A percentile compares a stretch with the other conserved stretches of the same genome.
phyloP scores from a whole-genome alignment of 1,284 basidiomycete species.

The Anthracocystis setariae region DNA sequence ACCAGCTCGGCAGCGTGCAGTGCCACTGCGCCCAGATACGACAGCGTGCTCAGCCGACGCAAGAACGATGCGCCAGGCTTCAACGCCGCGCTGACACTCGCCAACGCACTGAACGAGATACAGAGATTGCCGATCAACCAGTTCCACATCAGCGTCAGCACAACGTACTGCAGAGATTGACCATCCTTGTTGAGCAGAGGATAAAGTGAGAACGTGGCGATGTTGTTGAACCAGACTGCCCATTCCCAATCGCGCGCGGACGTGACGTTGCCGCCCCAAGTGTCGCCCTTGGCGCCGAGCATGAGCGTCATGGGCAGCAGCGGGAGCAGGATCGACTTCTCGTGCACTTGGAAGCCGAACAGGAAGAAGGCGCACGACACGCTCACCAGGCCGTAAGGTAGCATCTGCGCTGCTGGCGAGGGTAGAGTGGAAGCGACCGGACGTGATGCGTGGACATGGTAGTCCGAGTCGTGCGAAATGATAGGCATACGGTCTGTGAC shows the following conservation, averaged over 20 bases:
- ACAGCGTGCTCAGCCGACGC: conserved; percentile 17
- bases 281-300: conserved; percentile 73
- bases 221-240: conserved; percentile 82
- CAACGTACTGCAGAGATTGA: conserved; percentile 78
- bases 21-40: conserved; percentile 71
- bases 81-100: conserved; percentile 13
- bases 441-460: conserved; percentile 58
- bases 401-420: conserved; percentile 71
- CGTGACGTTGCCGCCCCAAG: conserved; percentile 70
- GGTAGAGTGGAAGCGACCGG: conserved; percentile 74
- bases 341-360: conserved; percentile 94
- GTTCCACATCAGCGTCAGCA: conserved; percentile 80
- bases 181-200: conserved; percentile 84
- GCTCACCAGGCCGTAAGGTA: conserved; percentile 63
- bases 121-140: conserved; percentile 74
- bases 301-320: conserved; percentile 84
- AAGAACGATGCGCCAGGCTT: conserved; percentile 9
- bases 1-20: conserved; percentile 77
- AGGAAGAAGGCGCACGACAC: conserved; percentile 83
- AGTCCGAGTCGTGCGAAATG: conserved; percentile 60
- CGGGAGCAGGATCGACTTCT: conserved; percentile 90
- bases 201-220: conserved; percentile 90
- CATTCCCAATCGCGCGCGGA: conserved; percentile 74
- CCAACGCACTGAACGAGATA: conserved; percentile 19
- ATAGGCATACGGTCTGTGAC: conserved; percentile 25